Evolutionary conservation across 2,329 filamentous ascomycete genomes (phyloP).

Genomic region (Fusarium nematophilum): DNA sequence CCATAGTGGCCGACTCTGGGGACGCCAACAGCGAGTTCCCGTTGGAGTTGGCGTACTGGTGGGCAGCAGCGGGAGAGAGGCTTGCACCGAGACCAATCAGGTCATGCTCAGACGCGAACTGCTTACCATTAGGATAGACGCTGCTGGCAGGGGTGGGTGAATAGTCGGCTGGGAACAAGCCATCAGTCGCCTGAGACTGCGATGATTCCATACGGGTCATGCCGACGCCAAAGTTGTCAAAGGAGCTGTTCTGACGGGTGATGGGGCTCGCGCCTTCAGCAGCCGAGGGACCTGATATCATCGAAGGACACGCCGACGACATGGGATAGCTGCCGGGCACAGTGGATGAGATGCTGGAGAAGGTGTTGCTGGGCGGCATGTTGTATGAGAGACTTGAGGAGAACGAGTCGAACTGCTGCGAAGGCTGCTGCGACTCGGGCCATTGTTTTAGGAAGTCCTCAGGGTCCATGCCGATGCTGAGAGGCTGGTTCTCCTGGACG

Average conservation of each 20-base stretch:
- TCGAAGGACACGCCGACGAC: constrained; percentile 55
- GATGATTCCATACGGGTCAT: constrained; percentile 55
- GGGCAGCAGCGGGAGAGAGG: constrained; percentile 32
- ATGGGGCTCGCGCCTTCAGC: constrained; percentile 53
- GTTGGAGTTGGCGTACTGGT: constrained; percentile 47
- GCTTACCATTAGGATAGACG: constrained; percentile 44
- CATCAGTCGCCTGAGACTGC: constrained; percentile 48
- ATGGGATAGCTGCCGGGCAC: constrained; percentile 43
- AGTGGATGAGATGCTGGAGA: constrained; percentile 24
- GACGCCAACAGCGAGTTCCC: constrained; percentile 45
- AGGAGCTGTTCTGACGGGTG: constrained; percentile 57
- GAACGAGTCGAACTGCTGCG: constrained; percentile 39
- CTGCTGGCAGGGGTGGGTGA: constrained; percentile 30
- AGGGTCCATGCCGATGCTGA: constrained; percentile 53
- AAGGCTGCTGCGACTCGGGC: constrained; percentile 31
- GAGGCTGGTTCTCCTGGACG: constrained; percentile 49
- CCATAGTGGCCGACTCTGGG: constrained; percentile 54
- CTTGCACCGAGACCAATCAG: constrained; percentile 55
- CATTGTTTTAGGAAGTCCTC: constrained; percentile 52
- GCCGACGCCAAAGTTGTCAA: constrained; percentile 46
- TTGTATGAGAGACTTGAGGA: constrained; percentile 23
- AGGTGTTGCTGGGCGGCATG: constrained; percentile 32
- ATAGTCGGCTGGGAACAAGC: constrained; percentile 28
- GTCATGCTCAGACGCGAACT: constrained; percentile 44
- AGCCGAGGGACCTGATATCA: constrained; percentile 55